Evolutionary conservation across 345 rosid genomes (phyloP).

Genomic region (Orychophragmus violaceus): DNA sequence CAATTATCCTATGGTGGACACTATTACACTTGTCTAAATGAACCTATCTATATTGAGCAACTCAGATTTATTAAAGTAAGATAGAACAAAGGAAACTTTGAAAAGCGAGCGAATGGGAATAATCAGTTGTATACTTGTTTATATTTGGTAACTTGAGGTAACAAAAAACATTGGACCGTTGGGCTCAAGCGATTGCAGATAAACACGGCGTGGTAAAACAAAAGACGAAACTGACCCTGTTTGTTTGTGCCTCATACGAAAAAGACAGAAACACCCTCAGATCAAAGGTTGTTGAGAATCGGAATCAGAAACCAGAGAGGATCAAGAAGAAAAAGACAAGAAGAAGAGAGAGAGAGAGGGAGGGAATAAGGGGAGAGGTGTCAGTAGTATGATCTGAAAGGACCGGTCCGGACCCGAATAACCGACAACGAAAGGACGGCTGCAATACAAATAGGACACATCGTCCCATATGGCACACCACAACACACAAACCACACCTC

Average conservation of each 20-base stretch:
- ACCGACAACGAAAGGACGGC: conserved; percentile 34
- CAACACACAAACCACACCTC: conserved; percentile 17
- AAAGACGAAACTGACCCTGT: background rate
- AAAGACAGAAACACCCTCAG: background rate
- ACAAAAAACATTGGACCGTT: conserved; percentile 6
- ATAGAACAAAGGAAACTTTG: background rate
- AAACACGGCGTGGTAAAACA: background rate
- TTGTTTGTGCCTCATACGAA: too few species aligned
- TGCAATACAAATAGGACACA: conserved; percentile 22
- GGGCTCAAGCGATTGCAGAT: background rate
- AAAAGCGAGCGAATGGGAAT: background rate
- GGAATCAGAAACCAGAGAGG: conserved; percentile 20
- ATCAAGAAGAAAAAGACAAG: conserved; percentile 16
- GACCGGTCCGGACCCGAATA: conserved; percentile 25
- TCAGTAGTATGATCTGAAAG: conserved; percentile 28
- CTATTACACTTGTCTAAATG: background rate
- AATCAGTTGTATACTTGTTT: conserved; percentile 10
- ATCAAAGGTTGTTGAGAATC: background rate
- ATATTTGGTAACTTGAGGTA: background rate
- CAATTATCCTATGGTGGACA: background rate
- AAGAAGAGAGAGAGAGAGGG: conserved; percentile 1
- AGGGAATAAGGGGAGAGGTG: conserved; percentile 15
- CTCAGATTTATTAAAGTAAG: background rate
- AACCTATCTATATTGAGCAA: background rate
- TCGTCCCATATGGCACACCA: conserved; percentile 16